phyloP scores from a whole-genome alignment of 331 rosid species.

The Arachis monticola region DNA sequence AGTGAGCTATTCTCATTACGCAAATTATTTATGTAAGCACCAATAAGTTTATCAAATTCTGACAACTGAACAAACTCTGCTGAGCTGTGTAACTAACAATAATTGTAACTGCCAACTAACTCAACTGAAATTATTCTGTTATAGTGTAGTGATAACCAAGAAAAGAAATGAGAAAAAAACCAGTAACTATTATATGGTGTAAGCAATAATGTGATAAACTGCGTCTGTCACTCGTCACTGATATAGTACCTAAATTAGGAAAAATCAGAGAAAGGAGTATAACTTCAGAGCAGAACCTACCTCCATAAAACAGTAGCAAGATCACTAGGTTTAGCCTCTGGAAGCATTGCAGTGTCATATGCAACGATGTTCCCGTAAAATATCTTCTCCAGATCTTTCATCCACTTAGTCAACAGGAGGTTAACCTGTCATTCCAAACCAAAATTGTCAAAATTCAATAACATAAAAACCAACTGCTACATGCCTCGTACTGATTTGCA shows the following conservation, averaged over 20 bases:
- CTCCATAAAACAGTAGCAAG: slow-evolving; percentile 78
- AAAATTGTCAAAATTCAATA: slow-evolving; percentile 28
- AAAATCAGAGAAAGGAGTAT: slow-evolving; percentile 9
- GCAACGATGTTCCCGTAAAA: slow-evolving; percentile 96
- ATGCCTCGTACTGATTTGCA: slow-evolving; percentile 6
- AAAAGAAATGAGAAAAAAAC: too few species aligned
- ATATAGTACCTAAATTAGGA: slow-evolving; percentile 18
- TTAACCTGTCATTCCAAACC: slow-evolving; percentile 73
- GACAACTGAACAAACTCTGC: too few species aligned
- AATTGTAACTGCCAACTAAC: too few species aligned
- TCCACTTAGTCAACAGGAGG: slow-evolving; percentile 83
- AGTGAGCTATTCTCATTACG: too few species aligned
- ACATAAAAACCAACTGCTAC: slow-evolving; percentile 25
- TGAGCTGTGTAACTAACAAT: too few species aligned
- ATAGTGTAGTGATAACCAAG: too few species aligned
- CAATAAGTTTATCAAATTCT: too few species aligned
- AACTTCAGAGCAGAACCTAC: slow-evolving; percentile 42
- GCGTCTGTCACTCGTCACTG: slow-evolving; percentile 12
- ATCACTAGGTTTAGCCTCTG: slow-evolving; percentile 74
- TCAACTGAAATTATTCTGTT: too few species aligned
- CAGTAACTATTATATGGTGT: slow-evolving; percentile 7
- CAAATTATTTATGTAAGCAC: too few species aligned
- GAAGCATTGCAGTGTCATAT: slow-evolving; percentile 84
- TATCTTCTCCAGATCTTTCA: slow-evolving; percentile 94
- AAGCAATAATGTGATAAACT: background rate